Conservation (phyloP, 768 basidiomycete genomes). For the Hypsizygus marmoreus region DNA sequence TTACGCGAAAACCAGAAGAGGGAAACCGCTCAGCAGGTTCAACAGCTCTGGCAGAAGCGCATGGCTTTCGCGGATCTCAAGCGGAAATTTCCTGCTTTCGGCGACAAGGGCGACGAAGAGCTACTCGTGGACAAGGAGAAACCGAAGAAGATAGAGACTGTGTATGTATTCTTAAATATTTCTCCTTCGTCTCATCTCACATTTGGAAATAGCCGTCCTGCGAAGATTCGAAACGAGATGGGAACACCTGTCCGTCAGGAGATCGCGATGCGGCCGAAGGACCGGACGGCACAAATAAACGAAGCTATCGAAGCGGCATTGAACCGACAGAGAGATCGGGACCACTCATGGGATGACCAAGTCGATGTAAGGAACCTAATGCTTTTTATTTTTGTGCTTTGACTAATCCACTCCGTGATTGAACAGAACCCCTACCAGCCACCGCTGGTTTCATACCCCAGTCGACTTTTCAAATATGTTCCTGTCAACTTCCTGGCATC, state of each 20-base stretch:
- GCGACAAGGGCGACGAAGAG: conserved; percentile 70
- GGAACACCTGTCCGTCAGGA: conserved; percentile 48
- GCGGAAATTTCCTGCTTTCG: conserved; percentile 64
- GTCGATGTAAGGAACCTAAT: conserved; percentile 61
- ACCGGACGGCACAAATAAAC: conserved; percentile 61
- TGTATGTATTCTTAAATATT: conserved; percentile 23
- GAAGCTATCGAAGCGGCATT: conserved; percentile 65
- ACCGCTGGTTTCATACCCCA: conserved; percentile 54
- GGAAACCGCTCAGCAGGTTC: conserved; percentile 56
- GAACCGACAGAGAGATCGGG: conserved; percentile 65
- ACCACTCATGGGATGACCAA: conserved; percentile 85
- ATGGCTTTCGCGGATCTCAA: conserved; percentile 78
- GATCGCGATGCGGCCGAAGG: conserved; percentile 60
- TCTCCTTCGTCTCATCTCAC: background rate
- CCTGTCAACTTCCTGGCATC: conserved; percentile 39
- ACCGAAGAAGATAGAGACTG: conserved; percentile 58
- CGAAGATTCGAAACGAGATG: conserved; percentile 56
- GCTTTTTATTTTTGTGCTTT: background rate
- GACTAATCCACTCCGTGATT: background rate
- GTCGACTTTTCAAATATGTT: conserved; percentile 68
- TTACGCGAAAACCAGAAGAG: conserved; percentile 78
- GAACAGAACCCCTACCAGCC: conserved; percentile 72
- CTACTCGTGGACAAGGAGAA: conserved; percentile 72
- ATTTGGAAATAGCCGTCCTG: conserved; percentile 42
- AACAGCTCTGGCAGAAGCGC: conserved; percentile 78